phyloP scores from a whole-genome alignment of 176 grass and related monocot genomes.

The Hordeum marinum region DNA sequence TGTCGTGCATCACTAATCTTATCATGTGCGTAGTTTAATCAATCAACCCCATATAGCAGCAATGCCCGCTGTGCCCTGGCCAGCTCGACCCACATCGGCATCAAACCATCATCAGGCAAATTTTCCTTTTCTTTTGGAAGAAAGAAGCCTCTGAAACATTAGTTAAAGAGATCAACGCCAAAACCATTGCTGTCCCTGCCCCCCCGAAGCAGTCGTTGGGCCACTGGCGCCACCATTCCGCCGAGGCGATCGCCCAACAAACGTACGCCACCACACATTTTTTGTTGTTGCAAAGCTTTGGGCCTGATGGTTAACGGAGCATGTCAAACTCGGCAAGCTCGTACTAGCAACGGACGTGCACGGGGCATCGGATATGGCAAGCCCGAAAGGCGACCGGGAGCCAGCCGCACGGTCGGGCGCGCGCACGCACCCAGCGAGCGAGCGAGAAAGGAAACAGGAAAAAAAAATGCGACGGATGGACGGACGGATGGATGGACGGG shows the following conservation, averaged over 20 bases:
- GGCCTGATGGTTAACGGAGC: not conserved
- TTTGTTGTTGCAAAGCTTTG: too few species aligned
- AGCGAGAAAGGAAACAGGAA: too few species aligned
- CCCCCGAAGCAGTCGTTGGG: not conserved
- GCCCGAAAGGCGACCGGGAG: too few species aligned
- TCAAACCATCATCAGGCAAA: not conserved
- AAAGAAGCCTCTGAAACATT: not conserved
- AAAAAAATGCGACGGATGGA: too few species aligned
- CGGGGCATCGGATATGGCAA: too few species aligned
- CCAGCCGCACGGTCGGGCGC: too few species aligned
- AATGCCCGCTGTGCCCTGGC: not conserved
- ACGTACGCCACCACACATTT: not conserved
- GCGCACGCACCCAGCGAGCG: too few species aligned
- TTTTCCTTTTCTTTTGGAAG: not conserved
- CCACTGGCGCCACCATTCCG: not conserved
- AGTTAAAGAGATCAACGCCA: not conserved
- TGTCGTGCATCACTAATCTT: conserved; percentile 30
- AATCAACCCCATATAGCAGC: not conserved
- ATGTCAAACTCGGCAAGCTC: not conserved
- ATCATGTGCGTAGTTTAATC: conserved; percentile 20
- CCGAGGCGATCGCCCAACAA: not conserved
- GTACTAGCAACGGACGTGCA: too few species aligned
- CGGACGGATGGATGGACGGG: not conserved
- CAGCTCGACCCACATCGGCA: conserved; percentile 32
- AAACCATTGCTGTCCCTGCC: conserved; percentile 30